Conservation (phyloP, 208 protist species). For the Crithidia thermophila region DNA sequence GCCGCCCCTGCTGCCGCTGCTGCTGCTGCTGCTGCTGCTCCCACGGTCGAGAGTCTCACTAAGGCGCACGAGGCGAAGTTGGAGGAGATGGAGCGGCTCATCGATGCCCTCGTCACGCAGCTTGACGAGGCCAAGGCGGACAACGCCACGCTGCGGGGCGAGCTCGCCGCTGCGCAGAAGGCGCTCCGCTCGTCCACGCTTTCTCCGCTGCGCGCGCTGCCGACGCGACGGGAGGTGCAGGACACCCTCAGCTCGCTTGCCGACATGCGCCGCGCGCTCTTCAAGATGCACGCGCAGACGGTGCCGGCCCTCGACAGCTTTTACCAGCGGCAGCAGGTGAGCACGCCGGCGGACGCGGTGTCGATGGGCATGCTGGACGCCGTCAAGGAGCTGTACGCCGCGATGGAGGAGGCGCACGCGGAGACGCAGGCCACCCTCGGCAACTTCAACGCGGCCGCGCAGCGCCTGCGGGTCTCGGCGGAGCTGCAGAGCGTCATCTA, state of each 20-base stretch:
- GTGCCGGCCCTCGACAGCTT: constrained; percentile 10
- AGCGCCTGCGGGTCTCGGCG: constrained; percentile 13
- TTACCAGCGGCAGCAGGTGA: not conserved
- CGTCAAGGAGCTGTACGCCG: constrained; percentile 19
- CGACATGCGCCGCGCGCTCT: constrained; percentile 5
- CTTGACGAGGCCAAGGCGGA: constrained; percentile 2
- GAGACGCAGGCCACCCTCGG: constrained; percentile 15
- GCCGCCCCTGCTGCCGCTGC: too few species aligned
- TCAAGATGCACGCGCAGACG: constrained; percentile 12
- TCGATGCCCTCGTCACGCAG: constrained; percentile 22
- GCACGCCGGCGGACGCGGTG: constrained; percentile 3
- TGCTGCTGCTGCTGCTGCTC: too few species aligned
- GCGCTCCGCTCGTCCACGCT: not conserved
- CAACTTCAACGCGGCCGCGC: constrained; percentile 1
- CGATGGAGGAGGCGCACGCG: constrained; percentile 23
- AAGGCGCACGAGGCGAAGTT: not conserved
- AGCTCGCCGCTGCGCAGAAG: constrained; percentile 1
- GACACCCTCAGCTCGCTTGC: constrained; percentile 16
- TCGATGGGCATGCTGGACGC: constrained; percentile 17
- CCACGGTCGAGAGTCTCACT: not conserved
- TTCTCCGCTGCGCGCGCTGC: not conserved
- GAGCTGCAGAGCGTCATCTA: constrained; percentile 24
- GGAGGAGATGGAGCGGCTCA: constrained; percentile 10
- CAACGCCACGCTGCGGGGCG: constrained; percentile 7
- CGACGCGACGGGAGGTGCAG: not conserved